Evolutionary conservation across 164 flowering plant genomes (phyloP), one percentile per base, ranked within the genome.

Genomic region (Berberis thunbergii): DNA sequence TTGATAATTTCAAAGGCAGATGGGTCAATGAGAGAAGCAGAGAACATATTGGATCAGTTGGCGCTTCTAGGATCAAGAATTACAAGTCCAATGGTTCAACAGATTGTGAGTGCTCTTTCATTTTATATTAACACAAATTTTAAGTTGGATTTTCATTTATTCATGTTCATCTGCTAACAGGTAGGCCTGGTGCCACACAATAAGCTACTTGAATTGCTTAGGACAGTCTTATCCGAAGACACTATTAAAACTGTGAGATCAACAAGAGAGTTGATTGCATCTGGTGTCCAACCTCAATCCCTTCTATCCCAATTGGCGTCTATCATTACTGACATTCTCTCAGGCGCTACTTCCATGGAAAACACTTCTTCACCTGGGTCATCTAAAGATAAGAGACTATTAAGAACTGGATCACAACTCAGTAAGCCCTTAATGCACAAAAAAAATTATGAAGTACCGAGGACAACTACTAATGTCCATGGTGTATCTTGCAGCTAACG

Each of bases 1-100:
- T 70, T 79, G 41, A 73, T 76, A 58, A 58, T 64, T 60, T 63
- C 68, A 1, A 74, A 74, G 64, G 76, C 82, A 60, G 73, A 76
- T 2, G 82, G 82, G 11, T 79, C 82, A 12, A 62, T 76, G 67
- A 72, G 78, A 69, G 82, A 79, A 69, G 82, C 80, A 1, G 82
- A 76, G 59, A 74, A 70, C 65, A 66, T 72, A 50, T 54, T 76
- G 49, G 78, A 76, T 54, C 82, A 79, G 59, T 58, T 79, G 57
- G 65, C 54, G 43, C 71, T 76, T 45, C 46, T 76, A 54, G 80
- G 75, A 44, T 59, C 69, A 46, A 76, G 53, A 66, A 76, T 79
- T 50, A 70, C 69, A 41, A 58, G 49, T 65, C 58, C 76, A 61
- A 66, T 68, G 59, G 80, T 76, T 55, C 77, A 76, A 65, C 73